Evolutionary conservation across 345 rosid species (phyloP).

Genomic region (Gossypium raimondii): DNA sequence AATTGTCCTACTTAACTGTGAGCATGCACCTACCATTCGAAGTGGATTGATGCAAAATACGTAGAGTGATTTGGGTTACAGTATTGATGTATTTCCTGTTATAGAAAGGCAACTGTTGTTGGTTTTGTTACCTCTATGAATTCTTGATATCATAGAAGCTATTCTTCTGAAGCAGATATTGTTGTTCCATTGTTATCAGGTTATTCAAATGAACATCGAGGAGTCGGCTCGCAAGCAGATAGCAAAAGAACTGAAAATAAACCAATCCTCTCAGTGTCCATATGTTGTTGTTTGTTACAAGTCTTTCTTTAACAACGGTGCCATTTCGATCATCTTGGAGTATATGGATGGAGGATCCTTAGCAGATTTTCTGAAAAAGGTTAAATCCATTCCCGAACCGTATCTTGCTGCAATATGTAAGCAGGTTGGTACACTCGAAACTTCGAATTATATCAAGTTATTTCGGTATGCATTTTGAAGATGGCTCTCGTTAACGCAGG

Average conservation of each 20-base stretch:
- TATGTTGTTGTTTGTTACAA: slow-evolving; percentile 68
- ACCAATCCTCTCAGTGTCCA: slow-evolving; percentile 64
- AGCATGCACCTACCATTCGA: too few relatives aligned
- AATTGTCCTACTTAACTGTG: too few relatives aligned
- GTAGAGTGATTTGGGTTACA: too few relatives aligned
- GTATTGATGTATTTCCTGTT: not conserved
- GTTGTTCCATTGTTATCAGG: slow-evolving; percentile 23
- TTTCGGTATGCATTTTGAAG: slow-evolving; percentile 5
- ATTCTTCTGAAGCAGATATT: not conserved
- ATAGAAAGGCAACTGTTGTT: not conserved
- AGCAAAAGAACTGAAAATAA: slow-evolving; percentile 65
- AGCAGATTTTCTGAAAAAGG: slow-evolving; percentile 58
- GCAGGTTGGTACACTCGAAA: slow-evolving; percentile 47
- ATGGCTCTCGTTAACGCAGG: slow-evolving; percentile 38
- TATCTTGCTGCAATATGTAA: slow-evolving; percentile 74
- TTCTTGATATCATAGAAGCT: not conserved
- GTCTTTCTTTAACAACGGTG: slow-evolving; percentile 61
- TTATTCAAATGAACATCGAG: slow-evolving; percentile 65
- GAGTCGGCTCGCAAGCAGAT: slow-evolving; percentile 50
- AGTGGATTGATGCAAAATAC: too few relatives aligned
- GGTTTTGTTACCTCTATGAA: not conserved
- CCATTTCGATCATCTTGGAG: slow-evolving; percentile 62
- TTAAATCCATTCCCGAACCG: slow-evolving; percentile 54
- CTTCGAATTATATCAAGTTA: not conserved
- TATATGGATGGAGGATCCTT: slow-evolving; percentile 82